These are phyloP conservation scores for Phytopythium litorale DNA, from an alignment of 352 stramenopile species.

Conservation along the genomic window DNA sequence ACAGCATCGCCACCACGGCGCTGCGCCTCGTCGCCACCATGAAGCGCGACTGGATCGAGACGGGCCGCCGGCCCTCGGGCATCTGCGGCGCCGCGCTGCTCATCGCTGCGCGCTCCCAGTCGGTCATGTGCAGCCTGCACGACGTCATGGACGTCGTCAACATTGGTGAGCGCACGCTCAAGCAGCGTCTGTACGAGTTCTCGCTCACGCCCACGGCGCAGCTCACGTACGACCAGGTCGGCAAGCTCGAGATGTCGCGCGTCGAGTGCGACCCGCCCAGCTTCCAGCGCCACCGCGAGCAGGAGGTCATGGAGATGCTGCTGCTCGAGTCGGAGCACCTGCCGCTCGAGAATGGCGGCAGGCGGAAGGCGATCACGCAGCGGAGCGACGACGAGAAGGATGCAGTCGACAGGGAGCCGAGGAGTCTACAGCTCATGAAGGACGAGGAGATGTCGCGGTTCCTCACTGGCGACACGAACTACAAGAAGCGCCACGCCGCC, in stretches of 20 bases:
- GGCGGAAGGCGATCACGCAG: slow-evolving; percentile 18
- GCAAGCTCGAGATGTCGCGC: slow-evolving; percentile 83
- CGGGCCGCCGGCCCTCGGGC: slow-evolving; percentile 93
- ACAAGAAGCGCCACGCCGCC: slow-evolving; percentile 58
- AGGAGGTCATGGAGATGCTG: slow-evolving; percentile 90
- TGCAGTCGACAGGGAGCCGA: slow-evolving; percentile 20
- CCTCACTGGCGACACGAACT: slow-evolving; percentile 53
- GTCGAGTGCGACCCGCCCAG: slow-evolving; percentile 87
- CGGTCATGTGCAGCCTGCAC: slow-evolving; percentile 84
- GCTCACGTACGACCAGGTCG: slow-evolving; percentile 96
- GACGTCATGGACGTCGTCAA: slow-evolving; percentile 92
- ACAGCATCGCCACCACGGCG: slow-evolving; percentile 94
- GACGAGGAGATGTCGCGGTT: slow-evolving; percentile 80
- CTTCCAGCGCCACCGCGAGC: slow-evolving; percentile 84
- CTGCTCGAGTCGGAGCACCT: slow-evolving; percentile 77
- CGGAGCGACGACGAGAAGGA: slow-evolving; percentile 30
- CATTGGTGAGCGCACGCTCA: slow-evolving; percentile 96
- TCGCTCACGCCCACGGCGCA: slow-evolving; percentile 92
- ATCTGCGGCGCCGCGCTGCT: slow-evolving; percentile 97
- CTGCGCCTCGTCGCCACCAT: slow-evolving; percentile 96
- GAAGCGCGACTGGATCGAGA: slow-evolving; percentile 99
- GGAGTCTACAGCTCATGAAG: slow-evolving; percentile 48
- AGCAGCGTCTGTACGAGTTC: slow-evolving; percentile 96
- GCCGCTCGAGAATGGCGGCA: slow-evolving; percentile 38
- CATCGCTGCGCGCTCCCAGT: slow-evolving; percentile 96